A percentile compares a stretch with the other conserved stretches of the same genome.
Conservation (phyloP, 129 eudicot species). For the Erigeron canadensis region DNA sequence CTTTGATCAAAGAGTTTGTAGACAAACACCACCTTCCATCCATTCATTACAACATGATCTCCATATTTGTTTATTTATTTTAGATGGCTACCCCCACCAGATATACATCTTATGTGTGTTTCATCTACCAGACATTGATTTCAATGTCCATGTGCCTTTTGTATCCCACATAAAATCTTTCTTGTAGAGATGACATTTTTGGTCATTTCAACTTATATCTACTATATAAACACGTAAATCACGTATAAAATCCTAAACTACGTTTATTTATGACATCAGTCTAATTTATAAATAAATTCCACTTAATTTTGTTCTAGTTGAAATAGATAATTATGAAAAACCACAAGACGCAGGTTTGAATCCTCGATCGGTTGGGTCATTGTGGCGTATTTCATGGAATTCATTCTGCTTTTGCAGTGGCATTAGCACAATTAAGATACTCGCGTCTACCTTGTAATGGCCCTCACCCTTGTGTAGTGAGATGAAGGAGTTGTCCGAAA, state of each 20-base stretch:
- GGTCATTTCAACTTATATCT: constrained; percentile 5
- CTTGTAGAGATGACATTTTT: neutral
- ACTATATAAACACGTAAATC: neutral
- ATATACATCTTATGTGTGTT: constrained; percentile 40
- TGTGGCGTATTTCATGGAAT: too few species aligned
- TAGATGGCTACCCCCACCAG: constrained; percentile 44
- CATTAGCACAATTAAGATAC: too few species aligned
- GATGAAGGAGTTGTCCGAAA: too few species aligned
- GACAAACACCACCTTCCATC: constrained; percentile 38
- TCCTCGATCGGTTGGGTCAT: too few species aligned
- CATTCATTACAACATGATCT: constrained; percentile 36
- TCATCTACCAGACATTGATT: constrained; percentile 39
- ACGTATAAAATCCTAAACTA: neutral
- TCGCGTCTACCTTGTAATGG: too few species aligned
- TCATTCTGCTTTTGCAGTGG: too few species aligned
- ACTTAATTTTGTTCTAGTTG: too few species aligned
- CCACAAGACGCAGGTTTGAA: too few species aligned
- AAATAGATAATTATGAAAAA: too few species aligned
- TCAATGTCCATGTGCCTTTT: constrained; percentile 42
- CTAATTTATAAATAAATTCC: too few species aligned
- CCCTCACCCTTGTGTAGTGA: too few species aligned
- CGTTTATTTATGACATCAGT: neutral
- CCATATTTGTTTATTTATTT: constrained; percentile 34
- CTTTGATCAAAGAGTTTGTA: constrained; percentile 30
- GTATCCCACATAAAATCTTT: constrained; percentile 4